These are phyloP conservation scores for Collybiopsis confluens DNA, from an alignment of 768 basidiomycete species.

Conservation along the genomic window DNA sequence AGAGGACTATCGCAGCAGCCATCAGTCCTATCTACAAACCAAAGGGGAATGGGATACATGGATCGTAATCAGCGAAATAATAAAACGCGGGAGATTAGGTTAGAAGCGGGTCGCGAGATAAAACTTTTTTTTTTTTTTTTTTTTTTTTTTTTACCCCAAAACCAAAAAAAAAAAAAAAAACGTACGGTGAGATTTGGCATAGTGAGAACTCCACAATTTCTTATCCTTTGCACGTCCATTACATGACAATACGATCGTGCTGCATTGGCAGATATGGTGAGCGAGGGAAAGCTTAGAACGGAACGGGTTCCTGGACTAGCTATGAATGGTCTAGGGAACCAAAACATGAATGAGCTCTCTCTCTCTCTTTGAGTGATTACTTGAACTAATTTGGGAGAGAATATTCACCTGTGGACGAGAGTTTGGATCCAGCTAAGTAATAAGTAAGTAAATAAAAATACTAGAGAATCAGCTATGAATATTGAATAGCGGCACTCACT, in stretches of 20 bases:
- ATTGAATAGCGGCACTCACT: neutral
- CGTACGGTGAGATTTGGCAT: conserved; percentile 5
- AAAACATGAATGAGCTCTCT: conserved; percentile 21
- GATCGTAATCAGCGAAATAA: too few relatives aligned
- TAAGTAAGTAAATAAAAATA: too few relatives aligned
- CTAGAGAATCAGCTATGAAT: neutral
- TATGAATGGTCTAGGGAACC: conserved; percentile 28
- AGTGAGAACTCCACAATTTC: neutral
- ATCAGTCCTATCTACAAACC: neutral
- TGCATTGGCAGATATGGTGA: conserved; percentile 7
- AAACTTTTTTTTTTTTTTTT: neutral
- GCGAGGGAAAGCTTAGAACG: conserved; percentile 1
- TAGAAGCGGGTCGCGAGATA: too few relatives aligned
- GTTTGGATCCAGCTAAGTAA: conserved; percentile 31
- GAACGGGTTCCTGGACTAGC: neutral
- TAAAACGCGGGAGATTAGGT: too few relatives aligned
- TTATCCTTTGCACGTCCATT: conserved; percentile 6
- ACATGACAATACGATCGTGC: conserved; percentile 6
- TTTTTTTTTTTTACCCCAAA: too few relatives aligned
- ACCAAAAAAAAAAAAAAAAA: too few relatives aligned
- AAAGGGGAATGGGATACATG: neutral
- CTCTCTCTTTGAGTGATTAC: too few relatives aligned
- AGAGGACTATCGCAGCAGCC: neutral
- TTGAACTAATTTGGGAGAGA: conserved; percentile 53
- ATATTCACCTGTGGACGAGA: neutral